phyloP scores from a whole-genome alignment of 2,329 filamentous ascomycete species.

The Claviceps pusilla region DNA sequence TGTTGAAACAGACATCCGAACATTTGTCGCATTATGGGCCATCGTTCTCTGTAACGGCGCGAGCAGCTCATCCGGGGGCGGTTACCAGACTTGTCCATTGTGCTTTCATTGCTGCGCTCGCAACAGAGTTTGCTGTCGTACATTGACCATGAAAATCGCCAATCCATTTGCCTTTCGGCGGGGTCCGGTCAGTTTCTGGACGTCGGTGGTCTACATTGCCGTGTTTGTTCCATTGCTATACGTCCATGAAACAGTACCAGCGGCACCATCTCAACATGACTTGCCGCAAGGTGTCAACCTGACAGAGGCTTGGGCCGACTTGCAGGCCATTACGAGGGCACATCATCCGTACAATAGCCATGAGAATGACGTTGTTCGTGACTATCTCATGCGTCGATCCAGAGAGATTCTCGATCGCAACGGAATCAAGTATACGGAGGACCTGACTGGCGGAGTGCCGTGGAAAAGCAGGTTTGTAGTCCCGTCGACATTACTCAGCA shows the following conservation, averaged over 20 bases:
- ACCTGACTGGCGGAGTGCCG: conserved; percentile 19
- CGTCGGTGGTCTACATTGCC: conserved; percentile 60
- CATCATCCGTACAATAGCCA: conserved; percentile 85
- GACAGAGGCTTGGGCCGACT: conserved; percentile 72
- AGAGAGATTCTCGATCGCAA: conserved; percentile 53
- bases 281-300: conserved; percentile 54
- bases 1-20: neutral
- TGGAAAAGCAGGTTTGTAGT: conserved; percentile 8
- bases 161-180: conserved; percentile 66
- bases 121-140: neutral
- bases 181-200: conserved; percentile 67
- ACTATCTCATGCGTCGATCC: conserved; percentile 60
- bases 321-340: conserved; percentile 55
- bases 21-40: neutral
- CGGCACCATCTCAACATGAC: conserved; percentile 37
- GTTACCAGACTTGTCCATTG: neutral
- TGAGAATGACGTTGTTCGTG: conserved; percentile 64
- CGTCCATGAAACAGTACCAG: conserved; percentile 62
- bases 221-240: conserved; percentile 57
- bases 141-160: conserved; percentile 14
- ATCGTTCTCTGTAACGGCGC: neutral
- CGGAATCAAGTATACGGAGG: conserved; percentile 30
- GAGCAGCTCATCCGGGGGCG: neutral
- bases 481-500: neutral
- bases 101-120: neutral